A percentile compares a stretch with the other conserved stretches of the same genome.
Conservation (phyloP, 2,329 filamentous ascomycete species). For the Ophiostoma perfectum region DNA sequence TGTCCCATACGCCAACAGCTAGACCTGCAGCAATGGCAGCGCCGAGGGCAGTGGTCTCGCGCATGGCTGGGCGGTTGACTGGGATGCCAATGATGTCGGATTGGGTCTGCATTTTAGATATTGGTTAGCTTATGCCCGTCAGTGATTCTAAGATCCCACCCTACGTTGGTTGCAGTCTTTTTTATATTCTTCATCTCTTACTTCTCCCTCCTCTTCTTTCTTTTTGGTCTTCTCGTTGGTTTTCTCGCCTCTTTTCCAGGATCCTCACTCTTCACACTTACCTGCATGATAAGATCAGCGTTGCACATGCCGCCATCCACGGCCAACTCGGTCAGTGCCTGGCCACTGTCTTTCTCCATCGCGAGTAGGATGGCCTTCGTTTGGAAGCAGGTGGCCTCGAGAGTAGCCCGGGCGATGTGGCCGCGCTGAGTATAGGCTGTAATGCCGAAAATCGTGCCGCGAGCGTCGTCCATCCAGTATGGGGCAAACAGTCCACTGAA, state of each 20-base stretch:
- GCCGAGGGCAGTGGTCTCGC: slow-evolving; percentile 82
- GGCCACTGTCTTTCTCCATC: slow-evolving; percentile 80
- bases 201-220: neutral
- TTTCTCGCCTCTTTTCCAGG: neutral
- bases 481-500: slow-evolving; percentile 88
- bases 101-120: slow-evolving; percentile 55
- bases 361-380: slow-evolving; percentile 86
- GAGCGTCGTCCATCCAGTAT: slow-evolving; percentile 91
- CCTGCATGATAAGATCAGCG: slow-evolving; percentile 76
- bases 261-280: neutral
- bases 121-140: neutral
- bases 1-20: slow-evolving; percentile 70
- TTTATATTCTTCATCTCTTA: too few species aligned
- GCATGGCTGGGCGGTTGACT: slow-evolving; percentile 79
- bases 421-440: slow-evolving; percentile 80
- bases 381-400: slow-evolving; percentile 89
- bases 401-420: slow-evolving; percentile 81
- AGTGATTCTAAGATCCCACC: too few species aligned
- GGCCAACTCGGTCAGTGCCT: slow-evolving; percentile 66
- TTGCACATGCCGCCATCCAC: slow-evolving; percentile 89
- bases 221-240: neutral
- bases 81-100: slow-evolving; percentile 77
- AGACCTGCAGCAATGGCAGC: slow-evolving; percentile 87
- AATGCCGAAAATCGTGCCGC: slow-evolving; percentile 81
- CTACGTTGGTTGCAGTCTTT: too few species aligned